Evolutionary conservation across 257 asterid species (phyloP), one percentile per base, ranked within the genome.

Genomic region (Asclepias syriaca): DNA sequence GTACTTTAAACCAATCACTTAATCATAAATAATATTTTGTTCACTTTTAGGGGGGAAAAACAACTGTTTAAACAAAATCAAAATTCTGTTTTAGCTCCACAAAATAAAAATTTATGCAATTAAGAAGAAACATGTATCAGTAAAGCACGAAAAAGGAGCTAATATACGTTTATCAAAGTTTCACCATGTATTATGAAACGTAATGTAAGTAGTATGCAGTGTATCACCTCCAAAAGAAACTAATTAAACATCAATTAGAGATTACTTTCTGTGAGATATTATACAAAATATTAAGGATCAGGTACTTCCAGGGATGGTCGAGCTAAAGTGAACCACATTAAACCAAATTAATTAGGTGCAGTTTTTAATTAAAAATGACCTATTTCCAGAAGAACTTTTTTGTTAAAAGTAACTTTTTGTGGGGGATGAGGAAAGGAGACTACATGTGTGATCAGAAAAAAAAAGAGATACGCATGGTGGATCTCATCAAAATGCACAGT

Each of bases 401-500:
- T 24, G 14, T 61, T 16, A 32, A n/a, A 18, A 19, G 8, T 19
- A 34, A 61, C 43, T 61, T 34, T 43, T 11, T 8, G 9, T 1
- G 48, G 10, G 10, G 48, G 48, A 9, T 0, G 0, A 32, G 18
- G 19, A 11, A 61, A 60, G 8, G 37, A 3, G 34, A 32, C 15
- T 32, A 5, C 48, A 61, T 61, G 39, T 32, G 66, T 46, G 22
- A 12, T 19, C 58, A 18, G 58, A 32, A 19, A 32, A 9, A 9
- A 61, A 61, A 29, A 15, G 48, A 14, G 68, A 24, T 34, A 8
- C 7, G 8, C 27, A 37, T 63, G 27, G 12, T 37, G 50, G 50
- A 46, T 63, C 48, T 64, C 49, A 64, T 37, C 22, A 64, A 64
- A 63, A 64, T 18, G 68, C 49, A 18, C 6, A 63, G 27, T 64